Evolutionary conservation across 2,329 filamentous ascomycete genomes (phyloP).

Genomic region (Verticillium albo-atrum): DNA sequence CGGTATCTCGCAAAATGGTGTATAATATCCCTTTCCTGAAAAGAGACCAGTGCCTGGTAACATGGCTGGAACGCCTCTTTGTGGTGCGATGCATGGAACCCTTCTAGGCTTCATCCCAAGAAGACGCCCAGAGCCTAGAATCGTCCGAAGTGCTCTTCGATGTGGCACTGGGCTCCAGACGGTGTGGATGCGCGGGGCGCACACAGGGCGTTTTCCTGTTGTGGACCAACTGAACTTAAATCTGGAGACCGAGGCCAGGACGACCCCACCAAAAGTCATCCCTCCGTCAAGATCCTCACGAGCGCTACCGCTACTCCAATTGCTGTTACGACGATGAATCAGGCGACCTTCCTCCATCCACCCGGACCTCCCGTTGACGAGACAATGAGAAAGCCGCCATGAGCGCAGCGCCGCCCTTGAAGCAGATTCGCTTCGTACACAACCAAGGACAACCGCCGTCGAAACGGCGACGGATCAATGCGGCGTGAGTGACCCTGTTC

Average conservation of each 20-base stretch:
- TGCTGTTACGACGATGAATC: neutral
- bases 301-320: neutral
- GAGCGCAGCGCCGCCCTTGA: conserved; percentile 40
- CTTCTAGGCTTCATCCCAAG: neutral
- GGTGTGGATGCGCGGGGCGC: neutral
- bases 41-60: no score
- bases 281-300: neutral
- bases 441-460: conserved; percentile 77
- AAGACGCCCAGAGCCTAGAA: neutral
- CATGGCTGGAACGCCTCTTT: no score
- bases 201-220: neutral
- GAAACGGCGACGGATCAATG: conserved; percentile 73
- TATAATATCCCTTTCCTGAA: neutral
- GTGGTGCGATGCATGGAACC: neutral
- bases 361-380: neutral
- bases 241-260: neutral
- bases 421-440: conserved; percentile 74
- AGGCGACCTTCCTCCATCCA: neutral
- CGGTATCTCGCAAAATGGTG: neutral
- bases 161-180: neutral
- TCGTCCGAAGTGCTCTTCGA: neutral
- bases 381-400: conserved; percentile 18
- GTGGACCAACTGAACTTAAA: neutral
- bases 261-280: neutral
- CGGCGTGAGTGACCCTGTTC: conserved; percentile 54